phyloP scores from a whole-genome alignment of 352 stramenopile genomes.

The Globisporangium polare region DNA sequence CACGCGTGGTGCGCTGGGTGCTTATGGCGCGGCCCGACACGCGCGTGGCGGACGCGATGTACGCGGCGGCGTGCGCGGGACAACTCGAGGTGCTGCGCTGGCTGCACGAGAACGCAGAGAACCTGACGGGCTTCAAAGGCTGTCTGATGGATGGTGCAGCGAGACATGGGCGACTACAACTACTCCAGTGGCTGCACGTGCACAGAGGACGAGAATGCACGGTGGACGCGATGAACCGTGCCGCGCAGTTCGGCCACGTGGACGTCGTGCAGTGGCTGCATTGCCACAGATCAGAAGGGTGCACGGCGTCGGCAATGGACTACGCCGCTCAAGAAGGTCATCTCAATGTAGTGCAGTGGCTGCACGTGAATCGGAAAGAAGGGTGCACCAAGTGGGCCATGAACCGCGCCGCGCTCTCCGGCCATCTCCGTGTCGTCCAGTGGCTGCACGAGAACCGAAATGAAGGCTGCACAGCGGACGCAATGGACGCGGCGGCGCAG shows the following conservation, averaged over 20 bases:
- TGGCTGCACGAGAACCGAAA: conserved; percentile 57
- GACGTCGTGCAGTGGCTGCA: conserved; percentile 7
- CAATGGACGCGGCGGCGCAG: conserved; percentile 3
- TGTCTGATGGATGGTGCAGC: conserved; percentile 9
- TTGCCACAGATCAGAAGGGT: background rate
- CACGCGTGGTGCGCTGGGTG: conserved; percentile 5
- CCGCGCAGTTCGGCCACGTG: conserved; percentile 9
- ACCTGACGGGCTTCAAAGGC: conserved; percentile 1
- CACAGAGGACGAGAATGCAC: conserved; percentile 4
- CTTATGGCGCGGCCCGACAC: conserved; percentile 3
- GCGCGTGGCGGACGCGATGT: conserved; percentile 6
- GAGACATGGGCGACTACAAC: background rate
- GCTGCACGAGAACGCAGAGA: conserved; percentile 9
- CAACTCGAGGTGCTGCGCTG: conserved; percentile 1
- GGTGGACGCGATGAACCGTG: conserved; percentile 9
- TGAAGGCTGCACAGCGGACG: conserved; percentile 42
- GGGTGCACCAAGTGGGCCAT: conserved; percentile 12
- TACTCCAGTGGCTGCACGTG: conserved; percentile 9
- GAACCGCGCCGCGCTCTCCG: conserved; percentile 2
- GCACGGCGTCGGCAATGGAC: conserved; percentile 6
- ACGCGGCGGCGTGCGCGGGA: background rate
- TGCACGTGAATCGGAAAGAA: conserved; percentile 5
- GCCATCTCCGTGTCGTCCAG: conserved; percentile 23
- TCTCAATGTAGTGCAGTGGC: conserved; percentile 3
- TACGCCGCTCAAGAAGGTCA: conserved; percentile 1